These are phyloP conservation scores for Lachnellula willkommii DNA, from an alignment of 2,329 filamentous ascomycete species.

Conservation along the genomic window DNA sequence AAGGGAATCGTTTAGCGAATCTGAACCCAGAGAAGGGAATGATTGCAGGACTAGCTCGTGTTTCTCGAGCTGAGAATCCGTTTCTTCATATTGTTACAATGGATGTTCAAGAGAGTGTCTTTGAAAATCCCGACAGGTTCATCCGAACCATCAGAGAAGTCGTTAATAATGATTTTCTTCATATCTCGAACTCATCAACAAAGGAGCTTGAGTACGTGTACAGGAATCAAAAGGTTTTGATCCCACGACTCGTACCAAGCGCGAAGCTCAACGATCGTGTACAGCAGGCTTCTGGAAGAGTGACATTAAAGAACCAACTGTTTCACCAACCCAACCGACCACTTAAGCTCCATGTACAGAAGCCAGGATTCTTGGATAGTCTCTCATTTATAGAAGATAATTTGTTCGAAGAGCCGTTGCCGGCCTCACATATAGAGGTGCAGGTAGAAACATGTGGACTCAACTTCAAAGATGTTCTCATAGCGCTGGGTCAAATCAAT, in stretches of 20 bases:
- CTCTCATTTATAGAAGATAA: constrained; percentile 11
- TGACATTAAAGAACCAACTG: not conserved
- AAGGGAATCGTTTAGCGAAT: not conserved
- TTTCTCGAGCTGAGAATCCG: not conserved
- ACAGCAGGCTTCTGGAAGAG: constrained; percentile 11
- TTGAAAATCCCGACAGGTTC: too few species aligned
- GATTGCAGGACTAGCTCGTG: not conserved
- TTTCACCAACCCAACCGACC: constrained; percentile 1
- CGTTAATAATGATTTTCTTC: not conserved
- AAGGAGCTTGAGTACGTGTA: constrained; percentile 19
- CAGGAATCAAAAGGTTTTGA: constrained; percentile 14
- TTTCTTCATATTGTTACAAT: not conserved
- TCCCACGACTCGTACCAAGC: constrained; percentile 12
- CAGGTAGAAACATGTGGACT: constrained; percentile 18
- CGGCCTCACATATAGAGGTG: constrained; percentile 6
- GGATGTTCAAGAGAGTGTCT: not conserved
- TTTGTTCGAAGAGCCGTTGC: not conserved
- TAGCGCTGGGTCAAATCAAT: constrained; percentile 29
- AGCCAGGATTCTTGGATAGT: constrained; percentile 12
- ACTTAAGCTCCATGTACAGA: constrained; percentile 6
- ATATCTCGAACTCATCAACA: not conserved
- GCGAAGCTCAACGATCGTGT: constrained; percentile 17
- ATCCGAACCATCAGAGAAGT: not conserved
- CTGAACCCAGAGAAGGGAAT: constrained; percentile 12
- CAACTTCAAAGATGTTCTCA: constrained; percentile 26